phyloP scores from a whole-genome alignment of 352 stramenopile species.

The Phytophthora multivora region DNA sequence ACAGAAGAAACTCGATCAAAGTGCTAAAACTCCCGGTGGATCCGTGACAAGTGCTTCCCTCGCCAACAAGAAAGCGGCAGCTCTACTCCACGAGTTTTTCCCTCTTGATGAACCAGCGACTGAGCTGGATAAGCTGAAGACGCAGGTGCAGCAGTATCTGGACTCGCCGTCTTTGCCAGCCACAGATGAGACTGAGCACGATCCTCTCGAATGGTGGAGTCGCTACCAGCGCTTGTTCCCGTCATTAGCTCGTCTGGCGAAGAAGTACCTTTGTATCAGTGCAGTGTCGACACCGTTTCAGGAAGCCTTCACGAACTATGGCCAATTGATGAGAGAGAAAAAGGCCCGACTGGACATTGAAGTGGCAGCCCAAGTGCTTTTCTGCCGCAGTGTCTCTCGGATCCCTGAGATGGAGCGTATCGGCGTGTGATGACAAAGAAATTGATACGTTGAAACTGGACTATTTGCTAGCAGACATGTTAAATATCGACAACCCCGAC shows the following conservation, averaged over 20 bases:
- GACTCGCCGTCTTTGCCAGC: conserved; percentile 67
- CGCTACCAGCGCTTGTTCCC: conserved; percentile 74
- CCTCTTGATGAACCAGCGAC: conserved; percentile 55
- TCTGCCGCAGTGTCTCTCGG: conserved; percentile 75
- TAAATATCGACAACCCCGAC: conserved; percentile 14
- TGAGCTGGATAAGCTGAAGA: conserved; percentile 64
- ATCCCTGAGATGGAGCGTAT: conserved; percentile 88
- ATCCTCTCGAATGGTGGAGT: conserved; percentile 86
- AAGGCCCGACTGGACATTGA: conserved; percentile 79
- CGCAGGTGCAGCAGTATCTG: conserved; percentile 74
- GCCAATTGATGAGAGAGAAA: conserved; percentile 79
- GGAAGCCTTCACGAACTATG: conserved; percentile 82
- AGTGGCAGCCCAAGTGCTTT: conserved; percentile 78
- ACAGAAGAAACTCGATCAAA: conserved; percentile 26
- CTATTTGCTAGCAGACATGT: neutral
- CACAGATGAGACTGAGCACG: conserved; percentile 72
- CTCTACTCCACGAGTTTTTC: conserved; percentile 68
- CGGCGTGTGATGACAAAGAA: conserved; percentile 38
- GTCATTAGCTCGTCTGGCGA: conserved; percentile 67
- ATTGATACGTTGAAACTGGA: neutral
- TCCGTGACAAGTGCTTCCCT: conserved; percentile 3
- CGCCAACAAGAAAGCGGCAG: conserved; percentile 29
- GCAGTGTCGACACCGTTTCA: conserved; percentile 75
- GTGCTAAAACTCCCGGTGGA: conserved; percentile 19
- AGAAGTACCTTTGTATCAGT: conserved; percentile 81